Percentiles rank a stretch among this genome's conserved stretches.
These are phyloP conservation scores for Tricholoma saponaceum DNA, from an alignment of 768 basidiomycete species.

Conservation along the genomic window DNA sequence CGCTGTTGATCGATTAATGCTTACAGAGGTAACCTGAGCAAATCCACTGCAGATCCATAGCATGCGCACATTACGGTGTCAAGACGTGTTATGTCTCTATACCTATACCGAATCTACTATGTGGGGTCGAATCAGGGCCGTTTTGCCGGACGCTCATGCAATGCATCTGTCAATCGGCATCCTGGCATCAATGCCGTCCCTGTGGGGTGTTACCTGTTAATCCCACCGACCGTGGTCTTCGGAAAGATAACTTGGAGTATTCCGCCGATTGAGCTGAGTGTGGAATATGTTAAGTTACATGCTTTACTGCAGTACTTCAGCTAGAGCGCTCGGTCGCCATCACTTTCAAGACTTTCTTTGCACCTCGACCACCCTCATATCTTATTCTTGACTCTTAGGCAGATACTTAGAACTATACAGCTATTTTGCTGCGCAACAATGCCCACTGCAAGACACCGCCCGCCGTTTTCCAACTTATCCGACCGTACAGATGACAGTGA, in stretches of 20 bases:
- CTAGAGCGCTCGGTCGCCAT: neutral
- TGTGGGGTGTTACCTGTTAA: neutral
- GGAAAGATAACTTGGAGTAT: neutral
- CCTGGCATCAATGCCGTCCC: neutral
- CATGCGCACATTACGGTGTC: too few relatives aligned
- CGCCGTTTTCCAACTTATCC: slow-evolving; percentile 14
- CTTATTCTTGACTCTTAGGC: neutral
- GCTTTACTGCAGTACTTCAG: too few relatives aligned
- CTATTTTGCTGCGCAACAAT: slow-evolving; percentile 1
- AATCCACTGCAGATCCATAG: too few relatives aligned
- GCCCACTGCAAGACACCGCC: neutral
- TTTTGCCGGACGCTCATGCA: too few relatives aligned
- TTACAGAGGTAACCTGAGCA: too few relatives aligned
- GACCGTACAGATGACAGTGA: slow-evolving; percentile 17
- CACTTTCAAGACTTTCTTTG: neutral
- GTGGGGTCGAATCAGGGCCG: too few relatives aligned
- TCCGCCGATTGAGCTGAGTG: neutral
- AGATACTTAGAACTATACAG: too few relatives aligned
- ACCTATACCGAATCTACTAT: too few relatives aligned
- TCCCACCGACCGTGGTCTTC: neutral
- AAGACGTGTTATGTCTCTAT: too few relatives aligned
- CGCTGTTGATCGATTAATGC: too few relatives aligned
- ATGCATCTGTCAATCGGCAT: neutral
- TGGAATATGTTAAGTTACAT: neutral
- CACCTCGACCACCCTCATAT: too few relatives aligned